phyloP scores from a whole-genome alignment of 2,329 filamentous ascomycete species.

The Penicillium sp. region DNA sequence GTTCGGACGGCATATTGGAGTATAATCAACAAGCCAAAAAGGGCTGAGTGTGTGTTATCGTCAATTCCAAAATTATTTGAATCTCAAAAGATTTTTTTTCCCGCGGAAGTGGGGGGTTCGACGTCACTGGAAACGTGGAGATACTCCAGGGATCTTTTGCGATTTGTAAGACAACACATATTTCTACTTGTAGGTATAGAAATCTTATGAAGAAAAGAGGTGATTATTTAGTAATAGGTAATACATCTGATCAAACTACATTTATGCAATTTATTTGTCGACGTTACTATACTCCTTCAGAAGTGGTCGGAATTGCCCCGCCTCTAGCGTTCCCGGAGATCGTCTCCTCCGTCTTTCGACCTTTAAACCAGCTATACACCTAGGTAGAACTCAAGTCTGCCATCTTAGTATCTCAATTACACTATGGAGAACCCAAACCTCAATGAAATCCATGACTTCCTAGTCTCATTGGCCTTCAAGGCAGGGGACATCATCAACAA shows the following conservation, averaged over 20 bases:
- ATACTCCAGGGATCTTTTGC: background rate
- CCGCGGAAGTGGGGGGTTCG: conserved; percentile 15
- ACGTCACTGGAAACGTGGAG: conserved; percentile 15
- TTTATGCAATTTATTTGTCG: background rate
- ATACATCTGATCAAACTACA: background rate
- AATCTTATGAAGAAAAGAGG: background rate
- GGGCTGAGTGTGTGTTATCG: background rate
- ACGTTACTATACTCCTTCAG: background rate
- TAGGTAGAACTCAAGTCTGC: background rate
- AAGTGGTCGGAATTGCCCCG: background rate
- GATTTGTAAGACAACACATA: background rate
- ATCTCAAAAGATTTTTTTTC: conserved; percentile 16
- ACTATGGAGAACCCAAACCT: conserved; percentile 25
- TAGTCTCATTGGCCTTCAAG: conserved; percentile 40
- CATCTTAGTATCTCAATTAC: background rate
- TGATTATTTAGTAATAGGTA: background rate
- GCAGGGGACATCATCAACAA: conserved; percentile 45
- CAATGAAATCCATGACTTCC: conserved; percentile 43
- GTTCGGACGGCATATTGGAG: conserved; percentile 65
- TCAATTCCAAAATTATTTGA: background rate
- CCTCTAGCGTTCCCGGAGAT: conserved; percentile 2
- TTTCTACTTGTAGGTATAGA: background rate
- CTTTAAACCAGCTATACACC: background rate
- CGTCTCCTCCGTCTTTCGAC: background rate
- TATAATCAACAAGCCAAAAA: background rate